Evolutionary conservation across 176 grass and related monocot genomes (phyloP).

Genomic region (Oryza punctata): DNA sequence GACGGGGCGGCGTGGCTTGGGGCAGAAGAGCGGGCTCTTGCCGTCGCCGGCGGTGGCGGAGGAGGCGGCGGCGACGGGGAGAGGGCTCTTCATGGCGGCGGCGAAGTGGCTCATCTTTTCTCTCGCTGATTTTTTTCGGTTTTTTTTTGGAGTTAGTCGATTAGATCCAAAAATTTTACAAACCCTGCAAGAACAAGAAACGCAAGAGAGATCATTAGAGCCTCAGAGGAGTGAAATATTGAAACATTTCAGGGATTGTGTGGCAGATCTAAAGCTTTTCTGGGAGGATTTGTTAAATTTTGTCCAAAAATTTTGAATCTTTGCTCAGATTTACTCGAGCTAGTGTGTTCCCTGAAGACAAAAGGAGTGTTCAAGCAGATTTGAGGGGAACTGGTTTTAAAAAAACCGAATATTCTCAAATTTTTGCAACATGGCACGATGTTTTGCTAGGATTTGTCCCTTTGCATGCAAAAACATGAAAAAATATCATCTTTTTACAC

Average conservation of each 20-base stretch:
- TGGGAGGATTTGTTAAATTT: constrained; percentile 6
- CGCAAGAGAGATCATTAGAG: not conserved
- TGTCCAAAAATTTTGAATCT: not conserved
- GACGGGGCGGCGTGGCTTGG: constrained; percentile 78
- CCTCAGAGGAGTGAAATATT: not conserved
- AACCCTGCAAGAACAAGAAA: constrained; percentile 35
- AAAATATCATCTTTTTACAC: not conserved
- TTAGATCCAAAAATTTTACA: constrained; percentile 44
- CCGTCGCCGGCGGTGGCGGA: constrained; percentile 15
- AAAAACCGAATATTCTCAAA: not conserved
- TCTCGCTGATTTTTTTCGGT: not conserved
- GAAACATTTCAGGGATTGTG: not conserved
- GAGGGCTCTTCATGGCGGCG: constrained; percentile 63
- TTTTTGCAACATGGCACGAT: not conserved
- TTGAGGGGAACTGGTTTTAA: not conserved
- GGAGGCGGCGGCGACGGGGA: constrained; percentile 54
- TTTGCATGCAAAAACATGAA: not conserved
- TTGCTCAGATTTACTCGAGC: not conserved
- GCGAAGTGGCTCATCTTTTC: constrained; percentile 73
- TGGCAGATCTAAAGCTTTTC: not conserved
- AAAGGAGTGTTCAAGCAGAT: not conserved
- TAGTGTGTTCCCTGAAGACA: not conserved
- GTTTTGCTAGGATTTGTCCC: not conserved
- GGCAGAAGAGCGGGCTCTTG: constrained; percentile 82
- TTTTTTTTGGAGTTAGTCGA: constrained; percentile 45